Conservation (phyloP, 1,284 basidiomycete genomes). For the Cerioporus squamosus region DNA sequence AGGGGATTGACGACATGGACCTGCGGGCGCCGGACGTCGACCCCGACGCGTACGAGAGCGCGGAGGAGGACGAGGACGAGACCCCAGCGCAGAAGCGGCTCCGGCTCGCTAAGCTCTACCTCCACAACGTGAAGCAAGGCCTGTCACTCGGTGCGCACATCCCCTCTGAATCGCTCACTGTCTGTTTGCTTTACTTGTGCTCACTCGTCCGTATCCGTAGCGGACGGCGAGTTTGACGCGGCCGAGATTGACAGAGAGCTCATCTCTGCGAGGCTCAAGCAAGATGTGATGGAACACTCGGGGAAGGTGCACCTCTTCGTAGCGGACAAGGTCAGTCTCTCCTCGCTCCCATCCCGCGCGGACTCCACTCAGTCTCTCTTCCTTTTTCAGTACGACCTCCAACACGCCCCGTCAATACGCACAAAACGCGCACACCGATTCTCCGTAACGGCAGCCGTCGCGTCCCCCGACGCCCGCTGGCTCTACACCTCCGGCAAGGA, state of each 20-base stretch:
- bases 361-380: neutral
- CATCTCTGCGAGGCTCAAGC: slow-evolving; percentile 87
- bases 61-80: slow-evolving; percentile 85
- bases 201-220: slow-evolving; percentile 36
- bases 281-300: slow-evolving; percentile 86
- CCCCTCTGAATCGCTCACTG: too few species aligned
- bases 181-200: neutral
- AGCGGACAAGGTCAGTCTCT: slow-evolving; percentile 62
- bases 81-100: slow-evolving; percentile 95
- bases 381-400: slow-evolving; percentile 45
- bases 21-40: slow-evolving; percentile 64
- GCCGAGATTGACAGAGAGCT: slow-evolving; percentile 93
- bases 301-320: slow-evolving; percentile 87
- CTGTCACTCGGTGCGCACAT: slow-evolving; percentile 63
- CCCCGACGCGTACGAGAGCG: slow-evolving; percentile 54
- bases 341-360: neutral
- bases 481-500: slow-evolving; percentile 89
- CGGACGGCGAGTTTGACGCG: slow-evolving; percentile 89
- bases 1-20: slow-evolving; percentile 78
- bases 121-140: slow-evolving; percentile 84
- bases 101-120: slow-evolving; percentile 88
- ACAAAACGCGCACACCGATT: slow-evolving; percentile 73
- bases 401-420: slow-evolving; percentile 52
- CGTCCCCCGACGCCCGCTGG: slow-evolving; percentile 67
- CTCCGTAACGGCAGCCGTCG: slow-evolving; percentile 78